Conservation (phyloP, 2,329 filamentous ascomycete species). For the Clarireedia hainanense region DNA sequence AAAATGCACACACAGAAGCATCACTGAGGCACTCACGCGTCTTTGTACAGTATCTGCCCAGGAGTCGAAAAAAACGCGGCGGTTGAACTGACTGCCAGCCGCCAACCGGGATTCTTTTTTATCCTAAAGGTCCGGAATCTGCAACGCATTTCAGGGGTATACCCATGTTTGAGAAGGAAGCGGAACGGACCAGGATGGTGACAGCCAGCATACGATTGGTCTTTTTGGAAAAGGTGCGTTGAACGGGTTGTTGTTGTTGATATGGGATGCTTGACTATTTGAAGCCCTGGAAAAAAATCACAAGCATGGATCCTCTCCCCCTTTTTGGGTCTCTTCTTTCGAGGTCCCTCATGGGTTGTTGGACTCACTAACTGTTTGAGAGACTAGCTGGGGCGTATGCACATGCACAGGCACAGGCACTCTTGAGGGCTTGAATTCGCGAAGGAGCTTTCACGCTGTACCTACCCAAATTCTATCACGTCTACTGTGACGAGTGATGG, state of each 20-base stretch:
- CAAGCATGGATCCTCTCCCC: background rate
- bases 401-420: too few species aligned
- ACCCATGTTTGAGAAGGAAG: constrained; percentile 10
- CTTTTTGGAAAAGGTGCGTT: background rate
- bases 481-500: too few species aligned
- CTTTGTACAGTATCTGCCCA: background rate
- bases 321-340: background rate
- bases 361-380: background rate
- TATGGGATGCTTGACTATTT: background rate
- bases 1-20: background rate
- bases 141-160: constrained; percentile 11
- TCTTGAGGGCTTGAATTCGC: too few species aligned
- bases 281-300: background rate
- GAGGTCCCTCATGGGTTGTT: background rate
- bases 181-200: constrained; percentile 10
- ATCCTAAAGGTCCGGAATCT: constrained; percentile 7
- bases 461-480: too few species aligned
- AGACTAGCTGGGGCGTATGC: background rate
- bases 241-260: too few species aligned
- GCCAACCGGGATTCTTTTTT: constrained; percentile 6
- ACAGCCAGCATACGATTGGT: constrained; percentile 10
- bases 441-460: too few species aligned
- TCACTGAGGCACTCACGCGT: background rate
- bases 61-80: background rate
- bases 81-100: constrained; percentile 10